Evolutionary conservation across 2,329 filamentous ascomycete genomes (phyloP), one percentile per base, ranked within the genome.

Genomic region (Coniochaeta sp.): DNA sequence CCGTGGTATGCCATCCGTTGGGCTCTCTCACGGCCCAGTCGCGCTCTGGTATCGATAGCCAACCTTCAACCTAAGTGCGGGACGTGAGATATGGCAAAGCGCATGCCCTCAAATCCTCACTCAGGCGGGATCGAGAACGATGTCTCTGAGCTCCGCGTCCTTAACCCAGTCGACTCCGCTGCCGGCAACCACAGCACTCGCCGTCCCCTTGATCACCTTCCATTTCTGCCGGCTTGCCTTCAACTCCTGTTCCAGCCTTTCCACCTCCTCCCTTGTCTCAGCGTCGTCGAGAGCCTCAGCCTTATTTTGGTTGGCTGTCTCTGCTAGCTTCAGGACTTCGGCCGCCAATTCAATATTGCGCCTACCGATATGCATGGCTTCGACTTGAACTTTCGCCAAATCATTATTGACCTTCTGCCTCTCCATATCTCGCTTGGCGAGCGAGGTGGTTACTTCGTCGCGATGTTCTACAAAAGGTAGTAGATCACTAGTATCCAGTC

Each of bases 101-200:
- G n/a, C n/a, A n/a, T n/a, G n/a, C n/a, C n/a, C n/a, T n/a, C n/a
- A n/a, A n/a, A n/a, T n/a, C n/a, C n/a, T n/a, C n/a, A n/a, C n/a
- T 75, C 72, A 55, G 56, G 85, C 82, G 10, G 75, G 71, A 61
- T 89, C 89, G 55, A 95, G 73, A 24, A 95, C 89, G 55, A 92
- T 74, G 49, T 82, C 79, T 53, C 81, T 75, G 55, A 95, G 70
- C 53, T 74, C 75, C 49, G 83, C 77, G 66, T 95, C 83, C 35
- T 78, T 73, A 12, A 82, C 83, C 90, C 90, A 95, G 62, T 95
- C 84, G 51, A 94, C 75, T 46, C 90, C 90, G 65, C 89, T 95
- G 3, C 87, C 89, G 5, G 83, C 87, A 46, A 95, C 79, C 51
- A 91, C 78, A 16, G 86, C 89, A 61, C 86, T 87, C n/a, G 87